Base-by-base conservation (phyloP, 371 early-diverging fungal species). In the Mortierella sp. region DNA sequence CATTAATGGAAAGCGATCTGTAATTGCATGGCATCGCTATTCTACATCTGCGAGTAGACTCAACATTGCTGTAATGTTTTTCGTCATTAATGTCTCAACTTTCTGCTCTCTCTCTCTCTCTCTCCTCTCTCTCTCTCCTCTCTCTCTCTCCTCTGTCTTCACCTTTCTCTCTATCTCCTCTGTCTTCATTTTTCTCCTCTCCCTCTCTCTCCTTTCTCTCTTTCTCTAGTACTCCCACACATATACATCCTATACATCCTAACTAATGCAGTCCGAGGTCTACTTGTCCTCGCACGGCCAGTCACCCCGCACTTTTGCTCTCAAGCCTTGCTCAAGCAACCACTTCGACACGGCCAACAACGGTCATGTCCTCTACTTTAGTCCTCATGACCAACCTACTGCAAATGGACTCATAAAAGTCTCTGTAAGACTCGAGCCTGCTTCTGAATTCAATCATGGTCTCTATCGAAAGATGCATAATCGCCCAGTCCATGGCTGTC, bases 401-500 rank as follows among this genome's bases (percentile, higher is more conserved):
- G 45, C 77, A 8, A 68, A 45, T 20, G 68, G 68, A 9, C 66
- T 40, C 10, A 39, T 73, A 37, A 77, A 87, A 75, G 72, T 87
- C 86, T 37, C 87, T 5, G 86, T 88, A 0, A 84, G 85, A 51
- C 83, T 91, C 11, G 72, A 84, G 51, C 84, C 84, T 11, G 83
- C 87, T 10, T 63, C 84, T 8, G 87, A 87, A 35, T 88, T 92
- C 61, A 87, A 90, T 43, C 81, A 86, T 49, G 68, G 84, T 2
- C 68, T 78, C 61, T 91, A 86, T 84, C 83, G 84, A 43, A 88
- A 88, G 49, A 72, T 89, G 5, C 85, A 88, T 52, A 79, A 78
- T 22, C 84, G 90, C 35, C 91, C 93, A 18, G 90, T 94, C 11
- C 91, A 87, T 84, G 94, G 94, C 12, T 92, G 93, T 57, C 78